A percentile compares a stretch with the other conserved stretches of the same genome.
These are phyloP conservation scores for Colletotrichum lindemuthianum DNA, from an alignment of 2,329 filamentous ascomycete species.

Conservation along the genomic window DNA sequence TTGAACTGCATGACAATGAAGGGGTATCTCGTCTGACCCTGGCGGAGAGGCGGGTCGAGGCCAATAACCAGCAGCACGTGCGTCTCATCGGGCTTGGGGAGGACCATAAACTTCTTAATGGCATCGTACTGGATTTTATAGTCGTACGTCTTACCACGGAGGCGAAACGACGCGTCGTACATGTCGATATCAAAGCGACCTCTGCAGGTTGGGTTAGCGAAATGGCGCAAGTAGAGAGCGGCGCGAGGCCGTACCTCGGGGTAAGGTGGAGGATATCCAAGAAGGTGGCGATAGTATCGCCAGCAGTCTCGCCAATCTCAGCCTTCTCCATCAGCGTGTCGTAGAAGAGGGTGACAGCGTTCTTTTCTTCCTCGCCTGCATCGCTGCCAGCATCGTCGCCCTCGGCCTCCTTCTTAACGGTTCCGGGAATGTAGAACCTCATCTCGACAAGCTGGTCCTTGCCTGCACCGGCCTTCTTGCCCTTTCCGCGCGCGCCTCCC, in stretches of 20 bases:
- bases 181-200: constrained; percentile 99
- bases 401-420: constrained; percentile 78
- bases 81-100: constrained; percentile 98
- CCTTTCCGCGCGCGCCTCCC: constrained; percentile 78
- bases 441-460: constrained; percentile 97
- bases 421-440: constrained; percentile 97
- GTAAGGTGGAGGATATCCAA: constrained; percentile 96
- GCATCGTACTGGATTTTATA: constrained; percentile 99
- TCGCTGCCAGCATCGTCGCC: constrained; percentile 78
- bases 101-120: constrained; percentile 98
- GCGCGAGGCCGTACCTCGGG: constrained; percentile 70
- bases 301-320: constrained; percentile 98
- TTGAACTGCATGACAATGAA: constrained; percentile 99
- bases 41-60: constrained; percentile 91
- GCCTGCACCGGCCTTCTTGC: constrained; percentile 89
- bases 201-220: constrained; percentile 60
- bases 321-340: constrained; percentile 98
- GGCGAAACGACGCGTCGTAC: constrained; percentile 96
- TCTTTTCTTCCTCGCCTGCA: constrained; percentile 82
- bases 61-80: constrained; percentile 96
- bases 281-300: constrained; percentile 97
- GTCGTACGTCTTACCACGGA: constrained; percentile 99
- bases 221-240: background rate
- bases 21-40: constrained; percentile 97
- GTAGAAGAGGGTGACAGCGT: constrained; percentile 96